phyloP scores from a whole-genome alignment of 169 alveolate species.

The Plasmodium relictum region DNA sequence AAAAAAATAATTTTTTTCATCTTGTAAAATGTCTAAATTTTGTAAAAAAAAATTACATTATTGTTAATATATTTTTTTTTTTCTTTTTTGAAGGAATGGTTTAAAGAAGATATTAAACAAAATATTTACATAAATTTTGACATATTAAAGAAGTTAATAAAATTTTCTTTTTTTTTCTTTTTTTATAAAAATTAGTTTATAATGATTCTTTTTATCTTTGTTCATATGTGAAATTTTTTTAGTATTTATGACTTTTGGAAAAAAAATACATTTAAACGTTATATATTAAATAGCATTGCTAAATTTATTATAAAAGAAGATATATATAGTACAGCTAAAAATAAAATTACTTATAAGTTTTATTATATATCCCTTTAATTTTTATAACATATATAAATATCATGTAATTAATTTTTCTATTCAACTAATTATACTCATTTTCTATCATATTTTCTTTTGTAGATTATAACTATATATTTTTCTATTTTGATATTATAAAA shows the following conservation, averaged over 20 bases:
- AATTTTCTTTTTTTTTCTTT: too few relatives aligned
- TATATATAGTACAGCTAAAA: conserved; percentile 33
- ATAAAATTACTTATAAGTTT: too few relatives aligned
- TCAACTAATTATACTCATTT: too few relatives aligned
- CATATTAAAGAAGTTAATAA: conserved; percentile 25
- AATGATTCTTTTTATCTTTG: not conserved
- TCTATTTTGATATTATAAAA: conserved; percentile 43
- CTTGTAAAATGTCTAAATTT: not conserved
- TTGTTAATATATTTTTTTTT: conserved; percentile 4
- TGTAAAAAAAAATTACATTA: not conserved
- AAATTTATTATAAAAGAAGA: conserved; percentile 54
- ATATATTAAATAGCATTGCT: conserved; percentile 45
- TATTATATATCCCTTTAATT: too few relatives aligned
- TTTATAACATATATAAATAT: too few relatives aligned
- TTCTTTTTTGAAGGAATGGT: conserved; percentile 46
- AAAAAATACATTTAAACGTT: conserved; percentile 42
- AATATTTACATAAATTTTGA: conserved; percentile 46
- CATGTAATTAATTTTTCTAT: too few relatives aligned
- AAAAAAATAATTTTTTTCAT: not conserved
- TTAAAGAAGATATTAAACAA: conserved; percentile 56
- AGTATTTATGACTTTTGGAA: conserved; percentile 71
- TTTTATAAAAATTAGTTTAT: not conserved
- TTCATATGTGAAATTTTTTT: not conserved
- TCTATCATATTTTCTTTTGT: not conserved
- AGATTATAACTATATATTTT: conserved; percentile 41